These are phyloP conservation scores for Chlorociboria aeruginascens DNA, from an alignment of 495 filamentous ascomycete species.

Conservation along the genomic window DNA sequence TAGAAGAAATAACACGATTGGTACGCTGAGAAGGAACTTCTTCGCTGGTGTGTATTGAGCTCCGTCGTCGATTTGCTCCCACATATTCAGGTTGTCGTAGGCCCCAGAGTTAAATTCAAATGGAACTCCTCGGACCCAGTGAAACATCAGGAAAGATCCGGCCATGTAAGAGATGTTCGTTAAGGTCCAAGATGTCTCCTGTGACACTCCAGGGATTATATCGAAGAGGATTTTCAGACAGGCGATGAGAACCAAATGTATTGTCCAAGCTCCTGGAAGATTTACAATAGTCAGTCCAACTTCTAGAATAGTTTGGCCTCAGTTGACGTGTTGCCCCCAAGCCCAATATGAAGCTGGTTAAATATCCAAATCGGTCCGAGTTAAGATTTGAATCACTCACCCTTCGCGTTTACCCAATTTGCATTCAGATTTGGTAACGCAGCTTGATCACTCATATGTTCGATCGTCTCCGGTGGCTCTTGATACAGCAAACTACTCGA, in stretches of 20 bases:
- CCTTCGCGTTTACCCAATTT: slow-evolving; percentile 98
- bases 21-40: slow-evolving; percentile 92
- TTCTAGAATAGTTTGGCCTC: not conserved
- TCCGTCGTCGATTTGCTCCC: slow-evolving; percentile 99
- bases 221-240: slow-evolving; percentile 90
- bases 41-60: slow-evolving; percentile 98
- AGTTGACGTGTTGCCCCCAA: not conserved
- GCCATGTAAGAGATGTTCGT: slow-evolving; percentile 99
- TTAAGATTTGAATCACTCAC: slow-evolving; percentile 31
- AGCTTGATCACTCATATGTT: slow-evolving; percentile 92
- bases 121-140: slow-evolving; percentile 93
- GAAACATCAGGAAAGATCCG: slow-evolving; percentile 98
- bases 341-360: not conserved
- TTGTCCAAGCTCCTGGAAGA: slow-evolving; percentile 78
- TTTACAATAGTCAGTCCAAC: not conserved
- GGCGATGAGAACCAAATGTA: slow-evolving; percentile 85
- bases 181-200: slow-evolving; percentile 96
- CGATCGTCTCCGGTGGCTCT: slow-evolving; percentile 84
- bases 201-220: slow-evolving; percentile 85
- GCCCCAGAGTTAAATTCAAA: slow-evolving; percentile 99
- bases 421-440: slow-evolving; percentile 92
- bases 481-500: slow-evolving; percentile 91
- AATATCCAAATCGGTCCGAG: not conserved
- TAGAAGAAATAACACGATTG: slow-evolving; percentile 84
- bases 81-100: slow-evolving; percentile 99